Percentiles rank a stretch among this genome's conserved stretches.
These are phyloP conservation scores for Wolfiporia cocos DNA, from an alignment of 1,284 basidiomycete genomes.

Conservation along the genomic window DNA sequence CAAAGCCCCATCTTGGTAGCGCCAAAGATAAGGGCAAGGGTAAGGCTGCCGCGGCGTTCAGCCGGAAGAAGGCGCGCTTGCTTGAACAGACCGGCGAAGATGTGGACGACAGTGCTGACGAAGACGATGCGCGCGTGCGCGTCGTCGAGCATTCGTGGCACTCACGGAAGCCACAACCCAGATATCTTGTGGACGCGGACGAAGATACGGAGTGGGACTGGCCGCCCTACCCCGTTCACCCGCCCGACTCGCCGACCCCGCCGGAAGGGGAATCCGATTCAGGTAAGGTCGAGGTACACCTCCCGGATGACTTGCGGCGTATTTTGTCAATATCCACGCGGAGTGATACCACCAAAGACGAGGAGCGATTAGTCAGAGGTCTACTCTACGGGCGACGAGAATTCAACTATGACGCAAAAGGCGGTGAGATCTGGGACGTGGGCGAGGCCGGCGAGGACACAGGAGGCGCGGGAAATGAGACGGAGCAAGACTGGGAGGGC, in stretches of 20 bases:
- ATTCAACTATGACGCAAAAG: constrained; percentile 51
- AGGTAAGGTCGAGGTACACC: constrained; percentile 43
- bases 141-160: constrained; percentile 25
- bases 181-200: background rate
- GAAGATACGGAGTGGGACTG: constrained; percentile 24
- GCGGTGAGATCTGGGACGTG: constrained; percentile 71
- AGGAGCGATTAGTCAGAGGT: constrained; percentile 49
- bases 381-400: constrained; percentile 54
- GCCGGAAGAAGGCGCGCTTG: constrained; percentile 37
- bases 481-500: constrained; percentile 76
- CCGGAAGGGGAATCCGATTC: constrained; percentile 16
- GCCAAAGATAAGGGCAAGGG: constrained; percentile 35
- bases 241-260: constrained; percentile 6
- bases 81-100: constrained; percentile 16
- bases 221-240: constrained; percentile 13
- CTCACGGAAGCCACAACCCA: constrained; percentile 3
- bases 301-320: constrained; percentile 60
- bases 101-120: constrained; percentile 27
- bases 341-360: constrained; percentile 32
- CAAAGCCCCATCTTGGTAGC: constrained; percentile 16
- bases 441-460: constrained; percentile 48
- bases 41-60: constrained; percentile 18
- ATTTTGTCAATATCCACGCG: constrained; percentile 53
- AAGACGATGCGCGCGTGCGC: constrained; percentile 30
- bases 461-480: constrained; percentile 32